These are phyloP conservation scores for Cryptococcus hybrid DNA, from an alignment of 1,284 basidiomycete genomes.

Conservation along the genomic window DNA sequence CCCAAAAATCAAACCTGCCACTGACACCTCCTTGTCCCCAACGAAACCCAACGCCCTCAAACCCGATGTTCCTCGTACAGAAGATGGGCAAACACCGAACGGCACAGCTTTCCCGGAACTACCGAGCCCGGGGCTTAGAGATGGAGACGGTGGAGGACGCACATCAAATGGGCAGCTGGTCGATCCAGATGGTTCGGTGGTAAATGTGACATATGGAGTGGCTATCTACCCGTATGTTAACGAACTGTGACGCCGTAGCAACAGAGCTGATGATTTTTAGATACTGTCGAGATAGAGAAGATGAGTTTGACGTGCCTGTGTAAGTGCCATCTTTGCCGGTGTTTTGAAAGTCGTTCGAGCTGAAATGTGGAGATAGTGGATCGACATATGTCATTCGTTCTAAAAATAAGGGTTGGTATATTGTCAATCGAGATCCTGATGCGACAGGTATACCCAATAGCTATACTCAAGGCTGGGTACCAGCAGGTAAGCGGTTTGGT, in stretches of 20 bases:
- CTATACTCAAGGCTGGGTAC: slow-evolving; percentile 79
- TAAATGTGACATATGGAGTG: slow-evolving; percentile 51
- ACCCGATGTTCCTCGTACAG: slow-evolving; percentile 11
- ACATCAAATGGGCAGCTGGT: slow-evolving; percentile 21
- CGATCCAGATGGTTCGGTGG: slow-evolving; percentile 39
- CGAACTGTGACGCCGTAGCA: background rate
- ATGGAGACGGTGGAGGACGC: slow-evolving; percentile 14
- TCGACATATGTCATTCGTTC: slow-evolving; percentile 92
- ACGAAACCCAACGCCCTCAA: slow-evolving; percentile 23
- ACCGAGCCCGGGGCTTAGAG: slow-evolving; percentile 40
- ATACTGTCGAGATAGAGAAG: slow-evolving; percentile 93
- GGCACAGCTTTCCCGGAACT: slow-evolving; percentile 41
- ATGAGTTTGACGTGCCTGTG: slow-evolving; percentile 98
- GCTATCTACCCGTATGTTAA: slow-evolving; percentile 52
- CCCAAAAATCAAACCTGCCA: slow-evolving; percentile 33
- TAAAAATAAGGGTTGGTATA: slow-evolving; percentile 97
- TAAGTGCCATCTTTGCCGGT: slow-evolving; percentile 52
- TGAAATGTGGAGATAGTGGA: slow-evolving; percentile 55
- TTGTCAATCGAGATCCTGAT: slow-evolving; percentile 88
- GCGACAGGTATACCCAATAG: slow-evolving; percentile 73
- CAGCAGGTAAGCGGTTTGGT: slow-evolving; percentile 57
- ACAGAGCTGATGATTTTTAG: slow-evolving; percentile 48
- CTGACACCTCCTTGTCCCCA: slow-evolving; percentile 31
- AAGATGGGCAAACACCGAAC: slow-evolving; percentile 23
- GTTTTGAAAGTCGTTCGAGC: slow-evolving; percentile 1